Evolutionary conservation across 2,329 filamentous ascomycete genomes (phyloP).

Genomic region (Coleophoma eucalyptorum): DNA sequence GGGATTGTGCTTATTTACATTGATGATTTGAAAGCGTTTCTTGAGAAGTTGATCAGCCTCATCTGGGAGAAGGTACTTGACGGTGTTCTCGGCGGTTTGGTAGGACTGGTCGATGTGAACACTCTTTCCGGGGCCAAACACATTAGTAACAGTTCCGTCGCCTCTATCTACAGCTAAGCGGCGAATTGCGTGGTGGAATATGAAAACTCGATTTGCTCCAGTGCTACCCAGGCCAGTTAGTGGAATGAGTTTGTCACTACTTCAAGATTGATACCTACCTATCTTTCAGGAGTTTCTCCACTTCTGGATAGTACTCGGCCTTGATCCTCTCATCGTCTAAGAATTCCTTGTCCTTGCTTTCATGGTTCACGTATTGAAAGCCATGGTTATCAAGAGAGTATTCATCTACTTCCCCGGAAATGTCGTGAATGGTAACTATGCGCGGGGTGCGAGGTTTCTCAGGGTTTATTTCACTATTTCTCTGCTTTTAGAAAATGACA

Average conservation of each 20-base stretch:
- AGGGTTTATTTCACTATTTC: not conserved
- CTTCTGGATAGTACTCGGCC: constrained; percentile 74
- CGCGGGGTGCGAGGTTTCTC: not conserved
- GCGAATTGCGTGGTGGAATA: constrained; percentile 86
- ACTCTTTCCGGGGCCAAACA: constrained; percentile 56
- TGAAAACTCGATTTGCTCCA: constrained; percentile 44
- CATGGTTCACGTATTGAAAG: constrained; percentile 60
- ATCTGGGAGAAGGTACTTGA: constrained; percentile 58
- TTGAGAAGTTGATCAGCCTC: constrained; percentile 62
- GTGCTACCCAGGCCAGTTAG: constrained; percentile 3
- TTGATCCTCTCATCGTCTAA: constrained; percentile 63
- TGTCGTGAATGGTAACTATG: constrained; percentile 44
- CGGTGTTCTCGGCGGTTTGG: constrained; percentile 59
- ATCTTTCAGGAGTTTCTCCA: constrained; percentile 64
- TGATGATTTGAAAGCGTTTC: constrained; percentile 74
- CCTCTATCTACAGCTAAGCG: constrained; percentile 48
- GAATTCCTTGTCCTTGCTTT: constrained; percentile 57
- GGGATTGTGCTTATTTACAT: constrained; percentile 34
- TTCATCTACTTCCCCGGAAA: constrained; percentile 61
- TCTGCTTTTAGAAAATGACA: too few species aligned
- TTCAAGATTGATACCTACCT: not conserved
- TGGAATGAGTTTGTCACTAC: not conserved
- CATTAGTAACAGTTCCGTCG: not conserved
- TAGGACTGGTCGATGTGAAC: constrained; percentile 82
- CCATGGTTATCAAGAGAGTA: constrained; percentile 71